These are phyloP conservation scores for Naematelia encephala DNA, from an alignment of 768 basidiomycete species.

Conservation along the genomic window DNA sequence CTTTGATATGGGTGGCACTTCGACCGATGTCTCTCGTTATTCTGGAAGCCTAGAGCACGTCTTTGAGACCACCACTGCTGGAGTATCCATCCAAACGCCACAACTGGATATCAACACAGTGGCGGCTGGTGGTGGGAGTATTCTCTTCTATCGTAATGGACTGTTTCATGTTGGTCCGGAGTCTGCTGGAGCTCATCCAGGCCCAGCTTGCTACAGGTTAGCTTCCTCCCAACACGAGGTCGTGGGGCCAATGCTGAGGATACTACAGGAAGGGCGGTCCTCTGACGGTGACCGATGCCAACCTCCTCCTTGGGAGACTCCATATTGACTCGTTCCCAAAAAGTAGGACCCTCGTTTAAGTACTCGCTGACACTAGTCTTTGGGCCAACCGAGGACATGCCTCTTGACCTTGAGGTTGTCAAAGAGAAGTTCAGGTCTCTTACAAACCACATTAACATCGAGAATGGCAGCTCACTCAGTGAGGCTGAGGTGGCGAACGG, in stretches of 20 bases:
- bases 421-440: conserved; percentile 65
- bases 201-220: conserved; percentile 67
- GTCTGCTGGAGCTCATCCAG: conserved; percentile 91
- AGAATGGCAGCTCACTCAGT: conserved; percentile 57
- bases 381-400: conserved; percentile 79
- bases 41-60: conserved; percentile 62
- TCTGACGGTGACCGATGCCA: conserved; percentile 87
- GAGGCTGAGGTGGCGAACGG: conserved; percentile 73
- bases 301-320: conserved; percentile 74
- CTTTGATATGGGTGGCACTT: conserved; percentile 85
- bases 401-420: conserved; percentile 72
- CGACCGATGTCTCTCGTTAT: conserved; percentile 85
- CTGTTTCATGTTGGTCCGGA: conserved; percentile 82
- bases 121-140: conserved; percentile 90
- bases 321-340: conserved; percentile 63
- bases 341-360: conserved; percentile 49
- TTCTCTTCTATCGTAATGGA: conserved; percentile 81
- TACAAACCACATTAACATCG: conserved; percentile 64
- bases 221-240: conserved; percentile 66
- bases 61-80: conserved; percentile 84
- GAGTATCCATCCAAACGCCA: conserved; percentile 88
- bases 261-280: conserved; percentile 68
- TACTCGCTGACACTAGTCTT: conserved; percentile 87
- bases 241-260: conserved; percentile 46
- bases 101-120: conserved; percentile 86